These are phyloP conservation scores for Kokia cookei DNA, from an alignment of 441 rosid genomes.

Conservation along the genomic window DNA sequence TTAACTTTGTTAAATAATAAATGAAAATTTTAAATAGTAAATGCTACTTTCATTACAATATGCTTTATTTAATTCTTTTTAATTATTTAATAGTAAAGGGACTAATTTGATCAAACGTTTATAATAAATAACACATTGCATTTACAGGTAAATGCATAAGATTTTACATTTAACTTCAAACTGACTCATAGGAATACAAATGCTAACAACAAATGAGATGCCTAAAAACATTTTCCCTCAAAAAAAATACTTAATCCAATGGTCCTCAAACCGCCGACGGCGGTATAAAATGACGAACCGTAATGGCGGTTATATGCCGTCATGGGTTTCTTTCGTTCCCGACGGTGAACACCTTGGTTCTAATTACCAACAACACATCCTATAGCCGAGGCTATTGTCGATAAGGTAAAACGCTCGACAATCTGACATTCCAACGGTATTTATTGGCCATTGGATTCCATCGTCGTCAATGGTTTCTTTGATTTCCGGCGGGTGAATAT, in stretches of 20 bases:
- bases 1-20: too few relatives aligned
- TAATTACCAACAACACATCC: background rate
- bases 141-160: too few relatives aligned
- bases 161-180: too few relatives aligned
- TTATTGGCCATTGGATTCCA: background rate
- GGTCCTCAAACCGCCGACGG: background rate
- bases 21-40: too few relatives aligned
- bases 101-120: too few relatives aligned
- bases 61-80: too few relatives aligned
- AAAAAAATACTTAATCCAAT: background rate
- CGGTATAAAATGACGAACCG: background rate
- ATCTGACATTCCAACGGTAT: background rate
- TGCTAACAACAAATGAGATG: too few relatives aligned
- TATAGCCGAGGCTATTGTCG: background rate
- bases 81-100: too few relatives aligned
- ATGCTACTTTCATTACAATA: too few relatives aligned
- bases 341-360: background rate
- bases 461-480: constrained; percentile 12
- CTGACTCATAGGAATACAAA: too few relatives aligned
- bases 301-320: background rate
- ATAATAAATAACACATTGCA: too few relatives aligned
- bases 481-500: constrained; percentile 33
- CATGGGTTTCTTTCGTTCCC: background rate
- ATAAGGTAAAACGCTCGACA: constrained; percentile 5
- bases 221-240: too few relatives aligned